Evolutionary conservation across 768 basidiomycete genomes (phyloP).

Genomic region (Rhizopogon salebrosus): DNA sequence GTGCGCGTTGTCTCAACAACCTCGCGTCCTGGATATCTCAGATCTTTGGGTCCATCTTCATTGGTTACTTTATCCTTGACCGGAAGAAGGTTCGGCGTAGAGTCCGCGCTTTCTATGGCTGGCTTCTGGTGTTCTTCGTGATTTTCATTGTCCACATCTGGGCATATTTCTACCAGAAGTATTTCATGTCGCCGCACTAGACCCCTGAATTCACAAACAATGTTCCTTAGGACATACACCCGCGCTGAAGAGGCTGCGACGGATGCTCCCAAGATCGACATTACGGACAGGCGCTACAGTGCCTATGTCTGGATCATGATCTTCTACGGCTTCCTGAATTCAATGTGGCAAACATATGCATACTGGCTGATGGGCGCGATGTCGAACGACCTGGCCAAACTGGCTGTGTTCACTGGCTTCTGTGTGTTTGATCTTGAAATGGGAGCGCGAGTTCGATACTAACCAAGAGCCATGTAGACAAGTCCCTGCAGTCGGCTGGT

Average conservation of each 20-base stretch:
- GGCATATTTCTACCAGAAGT: constrained; percentile 72
- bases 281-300: constrained; percentile 47
- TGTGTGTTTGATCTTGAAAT: constrained; percentile 40
- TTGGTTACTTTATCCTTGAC: constrained; percentile 58
- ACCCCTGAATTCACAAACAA: neutral
- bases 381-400: constrained; percentile 70
- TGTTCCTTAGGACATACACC: constrained; percentile 42
- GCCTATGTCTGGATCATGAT: constrained; percentile 54
- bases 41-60: constrained; percentile 61
- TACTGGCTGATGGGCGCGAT: constrained; percentile 80
- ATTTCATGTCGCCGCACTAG: constrained; percentile 9
- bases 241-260: constrained; percentile 40
- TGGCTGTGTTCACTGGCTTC: constrained; percentile 74
- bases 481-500: constrained; percentile 69
- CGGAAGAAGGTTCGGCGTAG: constrained; percentile 48
- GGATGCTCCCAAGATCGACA: constrained; percentile 44
- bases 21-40: constrained; percentile 71
- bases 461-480: constrained; percentile 32
- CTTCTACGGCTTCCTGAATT: constrained; percentile 63
- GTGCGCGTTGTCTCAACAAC: constrained; percentile 66
- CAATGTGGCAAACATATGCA: constrained; percentile 75
- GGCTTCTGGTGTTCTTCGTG: constrained; percentile 52
- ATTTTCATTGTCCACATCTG: constrained; percentile 64
- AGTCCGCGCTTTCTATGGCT: constrained; percentile 61
- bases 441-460: neutral